A percentile compares a stretch with the other conserved stretches of the same genome.
phyloP scores from a whole-genome alignment of 495 filamentous ascomycete species.

The Podospora tetraspora region DNA sequence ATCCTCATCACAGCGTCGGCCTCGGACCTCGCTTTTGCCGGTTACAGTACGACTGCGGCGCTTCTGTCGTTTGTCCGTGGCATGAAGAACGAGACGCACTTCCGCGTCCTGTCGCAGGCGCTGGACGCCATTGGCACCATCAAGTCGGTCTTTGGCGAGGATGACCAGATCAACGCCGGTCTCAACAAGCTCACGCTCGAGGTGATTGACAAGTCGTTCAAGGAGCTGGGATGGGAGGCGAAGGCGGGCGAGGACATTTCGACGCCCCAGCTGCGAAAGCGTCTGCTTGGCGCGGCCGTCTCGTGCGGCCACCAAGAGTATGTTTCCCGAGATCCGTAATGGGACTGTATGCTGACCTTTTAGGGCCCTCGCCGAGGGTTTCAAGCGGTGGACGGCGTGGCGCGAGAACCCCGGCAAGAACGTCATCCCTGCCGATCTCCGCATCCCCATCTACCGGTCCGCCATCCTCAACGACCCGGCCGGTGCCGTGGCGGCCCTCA shows the following conservation, averaged over 20 bases:
- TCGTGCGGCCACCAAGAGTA: slow-evolving; percentile 66
- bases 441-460: slow-evolving; percentile 71
- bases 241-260: slow-evolving; percentile 72
- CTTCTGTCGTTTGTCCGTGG: slow-evolving; percentile 75
- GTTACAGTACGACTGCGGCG: slow-evolving; percentile 71
- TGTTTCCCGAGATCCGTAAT: slow-evolving; percentile 23
- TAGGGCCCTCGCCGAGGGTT: slow-evolving; percentile 64
- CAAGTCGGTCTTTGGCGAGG: slow-evolving; percentile 48
- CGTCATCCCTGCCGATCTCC: slow-evolving; percentile 74
- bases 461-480: slow-evolving; percentile 63
- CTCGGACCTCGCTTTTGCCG: slow-evolving; percentile 83
- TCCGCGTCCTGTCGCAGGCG: slow-evolving; percentile 85
- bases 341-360: slow-evolving; percentile 3
- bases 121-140: slow-evolving; percentile 56
- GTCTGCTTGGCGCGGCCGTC: slow-evolving; percentile 70
- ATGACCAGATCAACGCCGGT: slow-evolving; percentile 51
- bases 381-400: slow-evolving; percentile 70
- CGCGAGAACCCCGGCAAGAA: slow-evolving; percentile 56
- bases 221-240: slow-evolving; percentile 83
- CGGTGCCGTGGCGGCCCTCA: slow-evolving; percentile 63
- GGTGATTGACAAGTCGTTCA: slow-evolving; percentile 63
- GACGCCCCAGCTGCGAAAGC: slow-evolving; percentile 69
- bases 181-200: slow-evolving; percentile 69
- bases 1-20: slow-evolving; percentile 88
- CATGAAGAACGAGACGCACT: slow-evolving; percentile 73